These are phyloP conservation scores for Calendula officinalis DNA, from an alignment of 129 eudicot genomes.

Conservation along the genomic window DNA sequence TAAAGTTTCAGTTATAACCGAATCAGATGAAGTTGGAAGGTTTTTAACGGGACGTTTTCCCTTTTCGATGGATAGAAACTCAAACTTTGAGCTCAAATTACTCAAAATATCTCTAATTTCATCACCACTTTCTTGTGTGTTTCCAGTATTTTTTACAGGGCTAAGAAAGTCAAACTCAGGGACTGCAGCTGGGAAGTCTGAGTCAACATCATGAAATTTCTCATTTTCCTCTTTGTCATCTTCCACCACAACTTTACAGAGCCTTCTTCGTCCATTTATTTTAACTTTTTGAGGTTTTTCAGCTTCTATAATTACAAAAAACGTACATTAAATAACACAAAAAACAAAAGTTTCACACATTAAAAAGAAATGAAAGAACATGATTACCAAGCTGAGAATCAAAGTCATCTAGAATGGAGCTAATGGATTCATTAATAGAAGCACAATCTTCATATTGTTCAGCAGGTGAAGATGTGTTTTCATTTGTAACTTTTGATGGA, in stretches of 20 bases:
- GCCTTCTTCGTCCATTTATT: constrained; percentile 82
- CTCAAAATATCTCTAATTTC: constrained; percentile 82
- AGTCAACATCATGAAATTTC: neutral
- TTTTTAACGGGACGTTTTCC: constrained; percentile 37
- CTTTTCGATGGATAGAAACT: constrained; percentile 75
- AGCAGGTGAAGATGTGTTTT: constrained; percentile 12
- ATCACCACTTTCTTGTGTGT: constrained; percentile 39
- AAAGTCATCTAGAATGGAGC: constrained; percentile 25
- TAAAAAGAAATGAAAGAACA: neutral
- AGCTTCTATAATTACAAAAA: constrained; percentile 27
- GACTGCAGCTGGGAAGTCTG: constrained; percentile 32
- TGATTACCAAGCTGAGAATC: constrained; percentile 35
- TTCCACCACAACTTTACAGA: constrained; percentile 57
- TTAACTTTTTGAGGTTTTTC: constrained; percentile 49
- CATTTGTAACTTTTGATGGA: neutral
- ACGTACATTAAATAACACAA: neutral
- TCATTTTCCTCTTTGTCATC: constrained; percentile 32
- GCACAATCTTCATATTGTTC: constrained; percentile 14
- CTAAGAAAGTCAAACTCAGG: constrained; percentile 66
- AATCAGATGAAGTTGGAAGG: constrained; percentile 29
- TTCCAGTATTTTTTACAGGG: constrained; percentile 36
- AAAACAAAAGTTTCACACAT: constrained; percentile 5
- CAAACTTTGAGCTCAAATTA: constrained; percentile 68
- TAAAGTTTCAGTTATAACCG: constrained; percentile 19
- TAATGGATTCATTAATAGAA: constrained; percentile 16